A percentile compares a stretch with the other conserved stretches of the same genome.
phyloP scores from a whole-genome alignment of 305 asterid genomes.

The Fraxinus velutina region DNA sequence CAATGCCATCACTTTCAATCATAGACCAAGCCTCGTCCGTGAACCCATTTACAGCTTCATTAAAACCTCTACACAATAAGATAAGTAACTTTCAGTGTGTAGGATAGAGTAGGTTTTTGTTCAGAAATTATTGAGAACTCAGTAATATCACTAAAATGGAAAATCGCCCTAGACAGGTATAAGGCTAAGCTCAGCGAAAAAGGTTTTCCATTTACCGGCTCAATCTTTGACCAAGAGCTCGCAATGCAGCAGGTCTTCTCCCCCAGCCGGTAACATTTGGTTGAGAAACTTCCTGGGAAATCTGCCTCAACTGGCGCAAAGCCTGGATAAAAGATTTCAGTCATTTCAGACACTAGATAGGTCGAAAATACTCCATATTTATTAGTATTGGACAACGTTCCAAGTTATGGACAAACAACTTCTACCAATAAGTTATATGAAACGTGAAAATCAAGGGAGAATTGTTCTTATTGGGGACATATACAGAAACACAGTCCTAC shows the following conservation, averaged over 20 bases:
- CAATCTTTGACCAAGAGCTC: constrained; percentile 86
- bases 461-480: neutral
- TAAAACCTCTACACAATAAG: constrained; percentile 66
- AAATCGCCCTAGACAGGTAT: neutral
- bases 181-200: neutral
- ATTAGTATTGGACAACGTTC: neutral
- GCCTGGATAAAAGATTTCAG: constrained; percentile 47
- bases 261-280: constrained; percentile 85
- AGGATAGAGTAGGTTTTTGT: neutral
- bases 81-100: constrained; percentile 4
- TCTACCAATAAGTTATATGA: neutral
- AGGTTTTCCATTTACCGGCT: constrained; percentile 51
- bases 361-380: neutral
- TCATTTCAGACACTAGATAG: neutral
- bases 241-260: constrained; percentile 88
- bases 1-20: constrained; percentile 80
- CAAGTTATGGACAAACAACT: constrained; percentile 6
- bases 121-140: neutral
- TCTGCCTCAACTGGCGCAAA: constrained; percentile 84
- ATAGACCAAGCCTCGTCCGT: constrained; percentile 92
- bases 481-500: constrained; percentile 32
- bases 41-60: constrained; percentile 94
- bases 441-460: neutral
- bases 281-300: constrained; percentile 82
- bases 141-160: neutral